phyloP scores from a whole-genome alignment of 805 yeast species.

The Yarrowia phangngaensis region DNA sequence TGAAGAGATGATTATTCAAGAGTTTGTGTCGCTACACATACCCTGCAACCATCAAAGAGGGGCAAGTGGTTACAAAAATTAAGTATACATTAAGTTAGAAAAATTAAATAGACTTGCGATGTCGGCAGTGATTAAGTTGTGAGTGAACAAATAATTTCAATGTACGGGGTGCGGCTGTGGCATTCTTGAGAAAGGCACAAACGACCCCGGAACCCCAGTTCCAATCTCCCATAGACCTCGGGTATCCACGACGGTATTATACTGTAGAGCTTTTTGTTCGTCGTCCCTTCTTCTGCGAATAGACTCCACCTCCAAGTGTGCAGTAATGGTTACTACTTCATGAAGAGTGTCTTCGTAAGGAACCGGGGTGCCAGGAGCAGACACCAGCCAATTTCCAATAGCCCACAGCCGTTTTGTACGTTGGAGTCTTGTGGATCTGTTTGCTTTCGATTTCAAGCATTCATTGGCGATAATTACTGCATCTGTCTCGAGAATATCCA shows the following conservation, averaged over 20 bases:
- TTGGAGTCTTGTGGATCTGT: conserved; percentile 1
- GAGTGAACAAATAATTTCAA: too few relatives aligned
- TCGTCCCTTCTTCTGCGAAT: conserved; percentile 10
- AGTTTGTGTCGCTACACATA: too few relatives aligned
- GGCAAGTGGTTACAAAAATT: too few relatives aligned
- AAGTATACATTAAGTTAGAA: too few relatives aligned
- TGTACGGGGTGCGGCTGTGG: too few relatives aligned
- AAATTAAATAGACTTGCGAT: too few relatives aligned
- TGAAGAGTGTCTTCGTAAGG: conserved; percentile 21
- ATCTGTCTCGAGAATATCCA: conserved; percentile 1
- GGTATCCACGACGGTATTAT: conserved; percentile 15
- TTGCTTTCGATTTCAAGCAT: conserved; percentile 7
- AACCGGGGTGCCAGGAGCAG: conserved; percentile 15
- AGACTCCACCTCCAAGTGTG: conserved; percentile 11
- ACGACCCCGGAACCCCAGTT: conserved; percentile 3
- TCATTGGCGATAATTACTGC: conserved; percentile 11
- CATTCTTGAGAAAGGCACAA: conserved; percentile 15
- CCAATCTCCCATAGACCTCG: conserved; percentile 22
- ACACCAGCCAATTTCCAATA: conserved; percentile 24
- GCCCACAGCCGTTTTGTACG: conserved; percentile 24
- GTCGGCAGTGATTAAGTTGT: too few relatives aligned
- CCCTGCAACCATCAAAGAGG: too few relatives aligned
- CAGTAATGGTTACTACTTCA: conserved; percentile 17
- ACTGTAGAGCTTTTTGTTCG: conserved; percentile 16
- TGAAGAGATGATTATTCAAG: too few relatives aligned